phyloP scores from a whole-genome alignment of 441 rosid species.

The Populus hybrid region DNA sequence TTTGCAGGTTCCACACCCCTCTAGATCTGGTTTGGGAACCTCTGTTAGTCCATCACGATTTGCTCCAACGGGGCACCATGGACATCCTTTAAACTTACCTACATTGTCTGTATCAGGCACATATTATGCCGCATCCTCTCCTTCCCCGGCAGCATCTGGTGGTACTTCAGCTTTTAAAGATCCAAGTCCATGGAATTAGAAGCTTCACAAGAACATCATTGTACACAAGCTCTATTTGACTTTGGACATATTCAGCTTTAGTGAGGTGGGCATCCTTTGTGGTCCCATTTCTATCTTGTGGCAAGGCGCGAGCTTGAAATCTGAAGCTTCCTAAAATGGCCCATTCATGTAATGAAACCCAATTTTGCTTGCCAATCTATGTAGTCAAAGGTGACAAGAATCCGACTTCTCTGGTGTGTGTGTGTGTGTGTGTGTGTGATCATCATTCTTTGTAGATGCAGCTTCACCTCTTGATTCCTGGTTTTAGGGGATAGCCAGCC shows the following conservation, averaged over 20 bases:
- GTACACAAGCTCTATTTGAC: not conserved
- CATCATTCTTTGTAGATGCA: not conserved
- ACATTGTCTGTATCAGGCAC: too few relatives aligned
- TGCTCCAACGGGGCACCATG: too few relatives aligned
- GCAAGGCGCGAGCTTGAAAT: not conserved
- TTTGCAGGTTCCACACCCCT: too few relatives aligned
- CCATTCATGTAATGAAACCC: not conserved
- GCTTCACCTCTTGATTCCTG: too few relatives aligned
- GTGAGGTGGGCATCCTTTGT: too few relatives aligned
- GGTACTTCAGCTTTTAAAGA: conserved; percentile 84
- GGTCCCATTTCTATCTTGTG: too few relatives aligned
- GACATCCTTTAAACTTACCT: conserved; percentile 35
- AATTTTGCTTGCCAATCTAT: not conserved
- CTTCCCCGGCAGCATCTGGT: conserved; percentile 92
- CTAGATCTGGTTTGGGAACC: too few relatives aligned
- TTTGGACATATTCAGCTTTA: too few relatives aligned
- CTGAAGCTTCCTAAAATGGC: not conserved
- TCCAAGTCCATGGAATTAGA: conserved; percentile 88
- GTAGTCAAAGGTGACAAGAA: not conserved
- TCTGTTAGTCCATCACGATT: too few relatives aligned
- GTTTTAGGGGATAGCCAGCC: too few relatives aligned
- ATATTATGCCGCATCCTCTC: conserved; percentile 59
- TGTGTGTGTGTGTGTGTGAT: not conserved
- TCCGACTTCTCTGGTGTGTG: not conserved
- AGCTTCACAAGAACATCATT: not conserved